phyloP scores from a whole-genome alignment of 1,284 basidiomycete genomes.

The Sphaerobolus stellatus region DNA sequence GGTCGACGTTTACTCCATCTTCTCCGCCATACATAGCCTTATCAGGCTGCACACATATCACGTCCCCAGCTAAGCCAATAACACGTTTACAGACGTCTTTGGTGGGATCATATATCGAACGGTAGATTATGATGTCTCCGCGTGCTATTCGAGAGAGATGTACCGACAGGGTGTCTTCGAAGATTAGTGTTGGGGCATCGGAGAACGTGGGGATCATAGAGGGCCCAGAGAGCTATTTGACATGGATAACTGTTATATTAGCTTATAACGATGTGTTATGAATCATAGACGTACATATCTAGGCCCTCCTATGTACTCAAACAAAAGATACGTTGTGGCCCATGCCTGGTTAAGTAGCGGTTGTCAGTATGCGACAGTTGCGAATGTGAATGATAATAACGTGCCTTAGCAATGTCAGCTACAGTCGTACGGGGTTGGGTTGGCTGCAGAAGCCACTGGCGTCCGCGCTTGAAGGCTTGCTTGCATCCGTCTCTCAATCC shows the following conservation, averaged over 20 bases:
- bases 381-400: too few species aligned
- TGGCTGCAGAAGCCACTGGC: too few species aligned
- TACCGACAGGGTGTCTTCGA: conserved; percentile 62
- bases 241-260: neutral
- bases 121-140: conserved; percentile 81
- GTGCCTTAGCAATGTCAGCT: too few species aligned
- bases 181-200: conserved; percentile 54
- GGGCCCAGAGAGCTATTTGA: conserved; percentile 53
- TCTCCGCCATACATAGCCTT: conserved; percentile 11
- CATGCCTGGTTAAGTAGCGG: too few species aligned
- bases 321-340: too few species aligned
- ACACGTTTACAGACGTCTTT: conserved; percentile 88
- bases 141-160: conserved; percentile 59
- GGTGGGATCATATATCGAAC: conserved; percentile 71
- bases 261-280: conserved; percentile 1
- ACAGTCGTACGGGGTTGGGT: too few species aligned
- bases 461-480: too few species aligned
- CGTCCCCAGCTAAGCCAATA: conserved; percentile 87
- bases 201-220: conserved; percentile 88
- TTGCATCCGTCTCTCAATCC: too few species aligned
- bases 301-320: conserved; percentile 56
- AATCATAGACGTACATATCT: conserved; percentile 42
- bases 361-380: too few species aligned
- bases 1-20: conserved; percentile 34
- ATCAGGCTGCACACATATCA: conserved; percentile 82